Evolutionary conservation across 805 yeast species (phyloP).

Genomic region (Cyberlindnera amylophila): DNA sequence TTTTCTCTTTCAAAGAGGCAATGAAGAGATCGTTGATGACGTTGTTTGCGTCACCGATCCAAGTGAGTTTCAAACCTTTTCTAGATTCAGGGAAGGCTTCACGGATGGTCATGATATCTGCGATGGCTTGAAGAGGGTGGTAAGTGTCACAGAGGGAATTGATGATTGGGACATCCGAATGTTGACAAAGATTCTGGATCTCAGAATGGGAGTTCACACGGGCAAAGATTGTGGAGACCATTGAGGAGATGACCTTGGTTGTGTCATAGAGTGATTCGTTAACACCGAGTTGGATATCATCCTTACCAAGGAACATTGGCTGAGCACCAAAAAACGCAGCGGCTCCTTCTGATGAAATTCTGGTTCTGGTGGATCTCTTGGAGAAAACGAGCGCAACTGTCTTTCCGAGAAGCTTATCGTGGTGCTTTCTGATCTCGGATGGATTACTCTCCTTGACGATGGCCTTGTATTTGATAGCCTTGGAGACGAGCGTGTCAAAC

Average conservation of each 20-base stretch:
- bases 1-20: slow-evolving; percentile 82
- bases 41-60: slow-evolving; percentile 97
- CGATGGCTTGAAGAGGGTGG: slow-evolving; percentile 94
- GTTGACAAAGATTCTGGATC: slow-evolving; percentile 69
- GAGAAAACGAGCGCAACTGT: slow-evolving; percentile 80
- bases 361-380: slow-evolving; percentile 92
- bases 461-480: slow-evolving; percentile 67
- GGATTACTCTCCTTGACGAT: slow-evolving; percentile 53
- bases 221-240: slow-evolving; percentile 98
- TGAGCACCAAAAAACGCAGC: slow-evolving; percentile 89
- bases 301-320: slow-evolving; percentile 95
- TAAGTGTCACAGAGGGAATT: slow-evolving; percentile 89
- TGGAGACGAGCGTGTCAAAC: slow-evolving; percentile 62
- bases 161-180: slow-evolving; percentile 86
- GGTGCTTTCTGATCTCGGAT: slow-evolving; percentile 33
- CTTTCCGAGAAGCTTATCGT: slow-evolving; percentile 66
- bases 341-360: slow-evolving; percentile 94
- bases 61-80: slow-evolving; percentile 69
- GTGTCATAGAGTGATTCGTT: slow-evolving; percentile 91
- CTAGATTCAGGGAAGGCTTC: slow-evolving; percentile 59
- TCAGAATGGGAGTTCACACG: slow-evolving; percentile 85
- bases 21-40: slow-evolving; percentile 91
- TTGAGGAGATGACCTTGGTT: slow-evolving; percentile 82
- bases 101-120: slow-evolving; percentile 82
- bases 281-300: slow-evolving; percentile 94